phyloP scores from a whole-genome alignment of 805 yeast species.

The Yamadazyma scolyti region DNA sequence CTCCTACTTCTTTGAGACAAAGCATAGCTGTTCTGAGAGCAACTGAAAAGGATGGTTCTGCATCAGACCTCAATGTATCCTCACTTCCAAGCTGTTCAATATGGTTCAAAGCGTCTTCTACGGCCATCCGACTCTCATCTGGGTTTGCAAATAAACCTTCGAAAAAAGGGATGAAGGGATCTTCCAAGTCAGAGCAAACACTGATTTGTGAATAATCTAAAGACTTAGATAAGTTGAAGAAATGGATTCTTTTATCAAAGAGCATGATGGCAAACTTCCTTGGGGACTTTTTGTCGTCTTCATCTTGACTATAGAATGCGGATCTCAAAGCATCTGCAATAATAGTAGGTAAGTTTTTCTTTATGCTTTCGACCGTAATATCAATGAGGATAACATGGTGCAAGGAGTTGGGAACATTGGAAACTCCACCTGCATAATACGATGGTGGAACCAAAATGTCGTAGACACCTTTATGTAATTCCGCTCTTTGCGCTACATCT shows the following conservation, averaged over 20 bases:
- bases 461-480: constrained; percentile 76
- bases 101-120: constrained; percentile 64
- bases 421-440: constrained; percentile 53
- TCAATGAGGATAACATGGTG: constrained; percentile 76
- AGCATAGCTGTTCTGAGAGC: constrained; percentile 68
- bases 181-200: constrained; percentile 66
- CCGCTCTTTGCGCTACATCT: constrained; percentile 67
- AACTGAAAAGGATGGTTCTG: constrained; percentile 75
- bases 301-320: constrained; percentile 23
- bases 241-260: constrained; percentile 68
- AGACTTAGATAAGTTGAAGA: constrained; percentile 61
- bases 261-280: constrained; percentile 65
- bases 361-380: constrained; percentile 55
- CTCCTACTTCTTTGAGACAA: constrained; percentile 63
- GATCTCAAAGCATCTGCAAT: constrained; percentile 68
- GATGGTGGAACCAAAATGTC: constrained; percentile 76
- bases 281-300: constrained; percentile 21
- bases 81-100: constrained; percentile 46
- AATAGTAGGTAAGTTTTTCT: constrained; percentile 57
- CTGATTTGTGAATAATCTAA: constrained; percentile 56
- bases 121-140: constrained; percentile 54
- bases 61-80: constrained; percentile 30
- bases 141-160: constrained; percentile 82
- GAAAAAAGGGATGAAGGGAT: constrained; percentile 77
- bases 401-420: constrained; percentile 40